Conservation (phyloP, 495 filamentous ascomycete species). For the Xeromyces bisporus region DNA sequence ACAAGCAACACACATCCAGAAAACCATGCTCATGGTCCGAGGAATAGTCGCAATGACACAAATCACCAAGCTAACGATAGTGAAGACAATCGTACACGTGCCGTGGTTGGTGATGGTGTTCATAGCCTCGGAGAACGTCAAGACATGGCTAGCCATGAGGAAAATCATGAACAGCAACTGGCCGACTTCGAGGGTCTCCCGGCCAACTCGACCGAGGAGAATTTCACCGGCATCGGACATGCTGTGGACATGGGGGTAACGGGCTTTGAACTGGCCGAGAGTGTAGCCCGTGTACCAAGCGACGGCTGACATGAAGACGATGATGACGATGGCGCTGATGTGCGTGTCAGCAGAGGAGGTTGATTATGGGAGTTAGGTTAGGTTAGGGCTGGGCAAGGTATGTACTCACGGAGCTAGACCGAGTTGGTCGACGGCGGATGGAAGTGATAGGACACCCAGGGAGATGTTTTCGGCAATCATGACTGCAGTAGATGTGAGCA, state of each 20-base stretch:
- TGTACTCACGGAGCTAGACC: slow-evolving; percentile 32
- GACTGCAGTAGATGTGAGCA: slow-evolving; percentile 7
- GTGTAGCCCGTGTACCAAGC: slow-evolving; percentile 54
- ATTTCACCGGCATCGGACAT: slow-evolving; percentile 48
- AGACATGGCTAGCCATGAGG: slow-evolving; percentile 52
- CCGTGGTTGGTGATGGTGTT: slow-evolving; percentile 41
- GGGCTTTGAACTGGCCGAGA: slow-evolving; percentile 50
- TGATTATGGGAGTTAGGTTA: slow-evolving; percentile 48
- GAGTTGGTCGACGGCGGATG: slow-evolving; percentile 35
- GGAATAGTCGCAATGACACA: slow-evolving; percentile 43
- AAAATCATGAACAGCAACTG: slow-evolving; percentile 48
- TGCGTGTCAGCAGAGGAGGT: slow-evolving; percentile 36
- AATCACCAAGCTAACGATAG: slow-evolving; percentile 40
- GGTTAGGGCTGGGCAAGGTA: too few species aligned
- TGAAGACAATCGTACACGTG: slow-evolving; percentile 45
- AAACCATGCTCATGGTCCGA: slow-evolving; percentile 35
- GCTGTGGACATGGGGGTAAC: slow-evolving; percentile 42
- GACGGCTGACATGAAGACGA: slow-evolving; percentile 43
- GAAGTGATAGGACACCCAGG: slow-evolving; percentile 42
- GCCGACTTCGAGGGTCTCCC: slow-evolving; percentile 38
- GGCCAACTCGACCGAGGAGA: slow-evolving; percentile 38
- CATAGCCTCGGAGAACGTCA: slow-evolving; percentile 51
- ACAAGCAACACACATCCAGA: slow-evolving; percentile 38
- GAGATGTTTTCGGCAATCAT: slow-evolving; percentile 46
- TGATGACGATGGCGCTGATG: slow-evolving; percentile 37